Evolutionary conservation across 2,329 filamentous ascomycete species (phyloP).

Genomic region (Bimuria novae-zelandiae): DNA sequence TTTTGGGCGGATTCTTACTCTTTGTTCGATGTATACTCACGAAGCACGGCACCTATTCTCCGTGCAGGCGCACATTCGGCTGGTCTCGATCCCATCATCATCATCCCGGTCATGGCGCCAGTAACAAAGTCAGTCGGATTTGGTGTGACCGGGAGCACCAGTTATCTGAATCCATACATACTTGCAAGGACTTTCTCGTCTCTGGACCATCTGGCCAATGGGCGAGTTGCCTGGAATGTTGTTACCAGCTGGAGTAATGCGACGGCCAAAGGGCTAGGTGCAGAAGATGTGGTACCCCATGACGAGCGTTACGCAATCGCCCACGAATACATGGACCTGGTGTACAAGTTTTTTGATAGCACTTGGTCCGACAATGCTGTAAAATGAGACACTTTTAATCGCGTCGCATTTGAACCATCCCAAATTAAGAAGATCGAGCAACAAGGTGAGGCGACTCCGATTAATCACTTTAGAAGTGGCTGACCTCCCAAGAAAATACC

Average conservation of each 20-base stretch:
- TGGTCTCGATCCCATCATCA: no score
- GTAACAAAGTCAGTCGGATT: slow-evolving; percentile 66
- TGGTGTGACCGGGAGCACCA: slow-evolving; percentile 68
- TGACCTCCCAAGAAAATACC: no score
- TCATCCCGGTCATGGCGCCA: slow-evolving; percentile 68
- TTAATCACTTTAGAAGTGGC: no score
- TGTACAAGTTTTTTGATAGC: slow-evolving; percentile 69
- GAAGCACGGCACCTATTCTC: no score
- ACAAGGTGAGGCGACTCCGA: no score
- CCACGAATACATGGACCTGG: slow-evolving; percentile 70
- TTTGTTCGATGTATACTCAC: no score
- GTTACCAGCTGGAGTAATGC: slow-evolving; percentile 70
- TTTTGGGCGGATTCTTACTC: no score
- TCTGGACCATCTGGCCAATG: slow-evolving; percentile 67
- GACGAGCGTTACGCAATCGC: slow-evolving; percentile 70
- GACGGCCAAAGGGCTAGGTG: slow-evolving; percentile 65
- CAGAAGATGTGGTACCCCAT: slow-evolving; percentile 61
- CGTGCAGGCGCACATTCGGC: no score
- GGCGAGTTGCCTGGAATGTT: slow-evolving; percentile 54
- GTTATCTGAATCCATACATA: slow-evolving; percentile 70
- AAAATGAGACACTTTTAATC: no score
- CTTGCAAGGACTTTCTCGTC: slow-evolving; percentile 66
- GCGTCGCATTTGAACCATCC: no score
- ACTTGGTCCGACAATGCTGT: slow-evolving; percentile 70
- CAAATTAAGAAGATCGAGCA: no score